phyloP scores from a whole-genome alignment of 2,329 filamentous ascomycete genomes.

The Herpotrichia juniperi region DNA sequence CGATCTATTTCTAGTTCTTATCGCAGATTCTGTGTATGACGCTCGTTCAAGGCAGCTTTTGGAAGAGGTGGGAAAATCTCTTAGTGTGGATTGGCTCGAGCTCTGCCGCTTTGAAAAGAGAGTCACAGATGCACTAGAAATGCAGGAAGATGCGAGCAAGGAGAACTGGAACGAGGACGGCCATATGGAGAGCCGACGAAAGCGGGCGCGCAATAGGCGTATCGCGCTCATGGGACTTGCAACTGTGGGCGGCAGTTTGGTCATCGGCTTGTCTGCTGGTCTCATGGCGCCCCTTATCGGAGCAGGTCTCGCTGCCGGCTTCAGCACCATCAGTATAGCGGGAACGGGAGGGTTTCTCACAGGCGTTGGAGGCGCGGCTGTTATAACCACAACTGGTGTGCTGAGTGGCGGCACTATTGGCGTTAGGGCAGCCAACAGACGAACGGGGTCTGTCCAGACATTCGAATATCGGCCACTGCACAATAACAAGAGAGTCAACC shows the following conservation, averaged over 20 bases:
- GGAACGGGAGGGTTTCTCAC: slow-evolving; percentile 89
- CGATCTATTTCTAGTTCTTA: slow-evolving; percentile 92
- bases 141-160: slow-evolving; percentile 92
- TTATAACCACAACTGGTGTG: slow-evolving; percentile 90
- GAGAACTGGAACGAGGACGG: slow-evolving; percentile 98
- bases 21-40: slow-evolving; percentile 95
- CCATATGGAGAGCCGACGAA: slow-evolving; percentile 85
- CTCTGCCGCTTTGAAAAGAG: slow-evolving; percentile 97
- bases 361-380: slow-evolving; percentile 87
- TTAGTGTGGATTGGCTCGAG: slow-evolving; percentile 87
- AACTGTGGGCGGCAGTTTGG: slow-evolving; percentile 90
- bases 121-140: slow-evolving; percentile 94
- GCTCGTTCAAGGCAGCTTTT: slow-evolving; percentile 82
- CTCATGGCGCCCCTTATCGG: slow-evolving; percentile 92
- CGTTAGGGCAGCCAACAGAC: slow-evolving; percentile 79
- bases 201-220: slow-evolving; percentile 78
- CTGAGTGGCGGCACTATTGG: slow-evolving; percentile 88
- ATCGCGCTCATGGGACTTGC: slow-evolving; percentile 97
- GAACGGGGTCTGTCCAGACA: slow-evolving; percentile 90
- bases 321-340: slow-evolving; percentile 91
- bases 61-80: slow-evolving; percentile 78
- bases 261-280: slow-evolving; percentile 94
- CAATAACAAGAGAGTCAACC: slow-evolving; percentile 96
- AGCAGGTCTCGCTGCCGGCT: slow-evolving; percentile 88
- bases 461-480: slow-evolving; percentile 96